These are phyloP conservation scores for Aspergillus chevalieri DNA, from an alignment of 2,329 filamentous ascomycete species.

Conservation along the genomic window DNA sequence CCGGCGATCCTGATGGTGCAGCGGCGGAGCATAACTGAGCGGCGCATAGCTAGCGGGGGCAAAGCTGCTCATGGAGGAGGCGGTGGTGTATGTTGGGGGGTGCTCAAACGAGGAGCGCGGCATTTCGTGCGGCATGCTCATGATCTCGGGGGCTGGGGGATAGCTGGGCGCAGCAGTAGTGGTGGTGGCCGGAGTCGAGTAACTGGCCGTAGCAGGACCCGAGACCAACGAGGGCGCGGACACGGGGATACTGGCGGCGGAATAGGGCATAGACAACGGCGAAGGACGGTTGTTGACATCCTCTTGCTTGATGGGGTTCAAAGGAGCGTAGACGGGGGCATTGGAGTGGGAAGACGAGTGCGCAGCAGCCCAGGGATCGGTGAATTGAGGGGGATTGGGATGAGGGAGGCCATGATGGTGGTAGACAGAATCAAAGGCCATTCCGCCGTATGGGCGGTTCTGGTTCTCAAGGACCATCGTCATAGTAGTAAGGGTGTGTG, in stretches of 20 bases:
- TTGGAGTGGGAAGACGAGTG: constrained; percentile 51
- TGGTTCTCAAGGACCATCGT: constrained; percentile 92
- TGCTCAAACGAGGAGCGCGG: constrained; percentile 70
- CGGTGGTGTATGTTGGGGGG: constrained; percentile 58
- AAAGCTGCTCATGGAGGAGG: constrained; percentile 65
- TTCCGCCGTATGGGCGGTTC: constrained; percentile 70
- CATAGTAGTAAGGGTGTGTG: constrained; percentile 50
- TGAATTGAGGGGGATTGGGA: constrained; percentile 64
- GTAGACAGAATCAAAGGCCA: constrained; percentile 77
- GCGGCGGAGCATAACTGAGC: constrained; percentile 65
- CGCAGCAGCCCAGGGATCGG: constrained; percentile 76
- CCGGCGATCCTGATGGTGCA: constrained; percentile 55
- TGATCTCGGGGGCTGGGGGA: constrained; percentile 56
- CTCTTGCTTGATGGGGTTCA: constrained; percentile 55
- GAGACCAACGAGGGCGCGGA: constrained; percentile 65
- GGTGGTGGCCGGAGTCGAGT: constrained; percentile 47
- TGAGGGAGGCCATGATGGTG: constrained; percentile 56
- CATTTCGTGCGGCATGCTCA: constrained; percentile 69
- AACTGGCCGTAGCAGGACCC: constrained; percentile 50
- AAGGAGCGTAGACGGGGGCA: constrained; percentile 56
- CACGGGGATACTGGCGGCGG: constrained; percentile 67
- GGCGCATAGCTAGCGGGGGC: constrained; percentile 68
- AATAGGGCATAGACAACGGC: constrained; percentile 61
- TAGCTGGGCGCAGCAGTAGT: constrained; percentile 42
- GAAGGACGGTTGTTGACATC: constrained; percentile 40